A percentile compares a stretch with the other conserved stretches of the same genome.
These are phyloP conservation scores for Sporothrix variecibatus DNA, from an alignment of 2,329 filamentous ascomycete species.

Conservation along the genomic window DNA sequence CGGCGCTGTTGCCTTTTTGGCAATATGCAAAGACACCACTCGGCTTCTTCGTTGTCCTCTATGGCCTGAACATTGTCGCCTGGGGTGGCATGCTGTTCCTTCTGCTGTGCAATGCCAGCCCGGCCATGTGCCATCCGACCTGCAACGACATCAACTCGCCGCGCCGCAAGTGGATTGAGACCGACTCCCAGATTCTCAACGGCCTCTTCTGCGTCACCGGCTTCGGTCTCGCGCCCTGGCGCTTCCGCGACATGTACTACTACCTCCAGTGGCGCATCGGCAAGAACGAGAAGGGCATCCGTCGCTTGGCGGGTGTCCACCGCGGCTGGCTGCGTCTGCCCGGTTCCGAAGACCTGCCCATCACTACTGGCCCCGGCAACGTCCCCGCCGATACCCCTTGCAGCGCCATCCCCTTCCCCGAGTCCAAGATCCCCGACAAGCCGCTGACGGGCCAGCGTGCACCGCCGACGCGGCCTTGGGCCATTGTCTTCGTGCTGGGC, in stretches of 20 bases:
- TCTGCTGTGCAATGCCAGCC: conserved; percentile 72
- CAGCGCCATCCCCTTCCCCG: conserved; percentile 62
- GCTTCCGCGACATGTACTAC: conserved; percentile 77
- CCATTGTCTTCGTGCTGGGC: conserved; percentile 78
- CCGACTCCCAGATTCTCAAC: conserved; percentile 80
- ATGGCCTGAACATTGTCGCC: conserved; percentile 78
- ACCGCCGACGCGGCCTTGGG: conserved; percentile 68
- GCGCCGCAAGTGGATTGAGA: conserved; percentile 82
- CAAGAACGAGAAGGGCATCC: conserved; percentile 58
- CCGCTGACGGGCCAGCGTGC: conserved; percentile 74
- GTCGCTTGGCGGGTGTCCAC: conserved; percentile 73
- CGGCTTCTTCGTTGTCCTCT: conserved; percentile 76
- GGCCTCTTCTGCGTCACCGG: conserved; percentile 84
- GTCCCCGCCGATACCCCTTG: conserved; percentile 45
- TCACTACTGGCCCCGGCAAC: conserved; percentile 55
- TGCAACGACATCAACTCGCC: conserved; percentile 75
- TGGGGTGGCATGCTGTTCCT: conserved; percentile 93
- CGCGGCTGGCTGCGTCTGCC: conserved; percentile 73
- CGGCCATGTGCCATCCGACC: conserved; percentile 69
- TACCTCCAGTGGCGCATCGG: conserved; percentile 64
- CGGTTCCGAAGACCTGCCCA: conserved; percentile 62
- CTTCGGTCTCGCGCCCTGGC: conserved; percentile 82
- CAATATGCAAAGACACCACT: conserved; percentile 73
- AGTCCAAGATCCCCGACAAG: conserved; percentile 61
- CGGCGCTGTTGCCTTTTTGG: conserved; percentile 65